phyloP scores from a whole-genome alignment of 306 rosid genomes.

The Casuarina cunninghamiana region DNA sequence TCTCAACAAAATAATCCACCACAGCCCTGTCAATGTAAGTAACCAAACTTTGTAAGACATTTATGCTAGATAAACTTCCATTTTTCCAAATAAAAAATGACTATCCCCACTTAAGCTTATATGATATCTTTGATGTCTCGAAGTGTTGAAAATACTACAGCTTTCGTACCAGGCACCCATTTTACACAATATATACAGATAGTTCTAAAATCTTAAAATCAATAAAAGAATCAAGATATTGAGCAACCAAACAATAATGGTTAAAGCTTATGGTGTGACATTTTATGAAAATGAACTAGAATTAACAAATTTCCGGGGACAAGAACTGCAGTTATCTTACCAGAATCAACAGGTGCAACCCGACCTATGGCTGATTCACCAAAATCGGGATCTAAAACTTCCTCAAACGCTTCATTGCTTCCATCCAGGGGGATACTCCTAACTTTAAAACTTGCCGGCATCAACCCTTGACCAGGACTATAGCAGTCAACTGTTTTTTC shows the following conservation, averaged over 20 bases:
- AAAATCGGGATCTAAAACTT: conserved; percentile 86
- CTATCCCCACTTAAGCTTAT: not conserved
- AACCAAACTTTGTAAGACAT: conserved; percentile 2
- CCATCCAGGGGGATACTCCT: conserved; percentile 68
- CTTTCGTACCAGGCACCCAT: not conserved
- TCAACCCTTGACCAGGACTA: conserved; percentile 92
- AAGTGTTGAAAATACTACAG: not conserved
- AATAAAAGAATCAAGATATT: not conserved
- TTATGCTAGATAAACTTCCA: not conserved
- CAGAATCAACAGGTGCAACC: conserved; percentile 93
- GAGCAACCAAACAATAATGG: not conserved
- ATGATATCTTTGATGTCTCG: conserved; percentile 1
- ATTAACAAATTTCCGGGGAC: not conserved
- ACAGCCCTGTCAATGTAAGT: conserved; percentile 55
- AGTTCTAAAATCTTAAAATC: not conserved
- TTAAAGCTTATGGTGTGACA: conserved; percentile 1
- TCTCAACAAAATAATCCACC: conserved; percentile 95
- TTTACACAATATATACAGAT: not conserved
- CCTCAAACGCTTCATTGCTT: conserved; percentile 69
- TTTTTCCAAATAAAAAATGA: not conserved
- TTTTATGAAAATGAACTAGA: conserved; percentile 6
- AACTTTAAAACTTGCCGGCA: conserved; percentile 96
- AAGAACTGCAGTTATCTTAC: conserved; percentile 26
- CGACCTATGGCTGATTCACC: conserved; percentile 98
- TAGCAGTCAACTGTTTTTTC: conserved; percentile 90